Conservation (phyloP, 192 early-diverging fungal genomes). For the Coemansia sp. region DNA sequence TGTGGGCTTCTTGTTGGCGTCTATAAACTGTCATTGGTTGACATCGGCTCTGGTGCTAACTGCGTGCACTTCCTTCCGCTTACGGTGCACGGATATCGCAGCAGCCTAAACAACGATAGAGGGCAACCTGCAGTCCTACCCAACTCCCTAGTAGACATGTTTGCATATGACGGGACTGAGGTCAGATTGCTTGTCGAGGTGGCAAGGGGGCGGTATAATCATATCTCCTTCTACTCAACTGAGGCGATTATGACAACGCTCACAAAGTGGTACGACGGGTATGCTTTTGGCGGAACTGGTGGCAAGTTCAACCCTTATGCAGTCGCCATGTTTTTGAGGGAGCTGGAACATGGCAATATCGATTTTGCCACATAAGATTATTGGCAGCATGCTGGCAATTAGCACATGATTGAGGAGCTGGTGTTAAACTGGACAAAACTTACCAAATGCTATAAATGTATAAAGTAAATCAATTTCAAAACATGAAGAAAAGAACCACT, state of each 20-base stretch:
- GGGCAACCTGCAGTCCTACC: too few relatives aligned
- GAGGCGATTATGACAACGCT: neutral
- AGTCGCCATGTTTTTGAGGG: neutral
- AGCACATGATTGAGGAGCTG: neutral
- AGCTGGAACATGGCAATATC: neutral
- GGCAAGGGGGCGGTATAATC: neutral
- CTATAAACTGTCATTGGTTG: neutral
- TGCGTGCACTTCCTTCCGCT: neutral
- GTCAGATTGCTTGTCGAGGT: neutral
- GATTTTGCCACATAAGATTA: neutral
- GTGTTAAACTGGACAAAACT: neutral
- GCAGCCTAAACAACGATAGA: too few relatives aligned
- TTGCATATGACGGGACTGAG: neutral
- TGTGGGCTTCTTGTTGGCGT: slow-evolving; percentile 4
- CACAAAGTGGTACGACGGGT: neutral
- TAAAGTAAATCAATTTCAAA: too few relatives aligned
- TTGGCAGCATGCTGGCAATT: neutral
- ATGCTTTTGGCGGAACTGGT: neutral
- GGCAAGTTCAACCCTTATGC: slow-evolving; percentile 1
- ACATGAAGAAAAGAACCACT: too few relatives aligned
- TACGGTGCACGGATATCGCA: neutral
- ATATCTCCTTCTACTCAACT: neutral
- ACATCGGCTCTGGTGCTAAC: neutral
- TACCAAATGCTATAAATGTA: too few relatives aligned
- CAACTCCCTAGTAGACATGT: neutral